phyloP scores from a whole-genome alignment of 1,284 basidiomycete genomes.

The Melampsora americana region DNA sequence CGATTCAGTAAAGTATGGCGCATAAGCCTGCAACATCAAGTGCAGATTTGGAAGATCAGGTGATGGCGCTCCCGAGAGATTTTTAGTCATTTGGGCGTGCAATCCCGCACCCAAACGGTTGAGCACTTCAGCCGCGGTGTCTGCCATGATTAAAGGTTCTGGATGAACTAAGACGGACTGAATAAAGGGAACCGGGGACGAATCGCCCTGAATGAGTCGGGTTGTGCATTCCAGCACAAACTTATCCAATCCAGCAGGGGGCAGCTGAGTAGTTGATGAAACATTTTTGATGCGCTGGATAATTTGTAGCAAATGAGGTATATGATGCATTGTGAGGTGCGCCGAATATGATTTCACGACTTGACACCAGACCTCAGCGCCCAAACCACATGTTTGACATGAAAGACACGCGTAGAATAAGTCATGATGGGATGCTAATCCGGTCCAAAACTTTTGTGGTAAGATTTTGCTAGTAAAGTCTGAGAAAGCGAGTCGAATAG shows the following conservation, averaged over 20 bases:
- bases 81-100: neutral
- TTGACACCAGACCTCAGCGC: slow-evolving; percentile 14
- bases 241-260: slow-evolving; percentile 29
- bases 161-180: slow-evolving; percentile 25
- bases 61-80: neutral
- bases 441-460: slow-evolving; percentile 26
- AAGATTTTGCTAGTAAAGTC: slow-evolving; percentile 9
- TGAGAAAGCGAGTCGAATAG: neutral
- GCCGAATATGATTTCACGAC: slow-evolving; percentile 13
- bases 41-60: neutral
- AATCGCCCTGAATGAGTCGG: slow-evolving; percentile 11
- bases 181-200: slow-evolving; percentile 10
- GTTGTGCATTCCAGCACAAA: slow-evolving; percentile 14
- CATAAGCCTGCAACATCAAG: neutral
- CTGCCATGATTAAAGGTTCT: slow-evolving; percentile 31
- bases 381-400: slow-evolving; percentile 1
- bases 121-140: slow-evolving; percentile 13
- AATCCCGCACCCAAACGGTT: neutral
- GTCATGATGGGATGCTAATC: slow-evolving; percentile 28
- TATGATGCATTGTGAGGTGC: neutral
- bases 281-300: neutral
- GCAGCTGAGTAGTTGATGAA: slow-evolving; percentile 13
- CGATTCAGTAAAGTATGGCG: neutral
- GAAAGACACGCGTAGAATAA: slow-evolving; percentile 33
- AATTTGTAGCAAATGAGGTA: neutral